A percentile compares a stretch with the other conserved stretches of the same genome.
Conservation (phyloP, 345 rosid species). For the Populus davidiana region DNA sequence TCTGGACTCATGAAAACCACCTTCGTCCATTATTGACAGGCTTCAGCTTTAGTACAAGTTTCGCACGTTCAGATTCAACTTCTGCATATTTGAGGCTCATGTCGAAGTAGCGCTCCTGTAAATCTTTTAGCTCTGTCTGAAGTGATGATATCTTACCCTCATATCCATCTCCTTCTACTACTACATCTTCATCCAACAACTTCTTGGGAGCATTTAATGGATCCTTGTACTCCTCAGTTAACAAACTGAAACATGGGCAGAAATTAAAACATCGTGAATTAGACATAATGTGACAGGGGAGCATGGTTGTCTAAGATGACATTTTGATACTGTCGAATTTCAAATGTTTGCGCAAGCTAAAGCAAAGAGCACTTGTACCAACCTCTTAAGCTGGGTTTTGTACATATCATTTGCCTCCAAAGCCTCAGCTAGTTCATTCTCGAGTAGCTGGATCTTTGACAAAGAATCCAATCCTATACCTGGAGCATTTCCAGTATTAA, state of each 20-base stretch:
- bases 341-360: neutral
- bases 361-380: neutral
- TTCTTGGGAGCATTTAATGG: constrained; percentile 9
- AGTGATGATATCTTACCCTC: constrained; percentile 16
- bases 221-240: constrained; percentile 19
- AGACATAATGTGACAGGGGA: neutral
- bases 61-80: constrained; percentile 48
- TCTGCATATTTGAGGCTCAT: constrained; percentile 66
- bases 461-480: constrained; percentile 23
- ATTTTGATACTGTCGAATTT: neutral
- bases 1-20: constrained; percentile 20
- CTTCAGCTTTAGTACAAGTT: constrained; percentile 47
- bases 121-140: constrained; percentile 44
- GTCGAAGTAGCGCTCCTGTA: constrained; percentile 46
- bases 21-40: constrained; percentile 24
- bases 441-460: constrained; percentile 45
- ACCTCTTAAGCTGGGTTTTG: constrained; percentile 56
- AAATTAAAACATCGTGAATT: neutral
- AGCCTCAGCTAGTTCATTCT: constrained; percentile 53
- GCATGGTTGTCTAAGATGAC: neutral
- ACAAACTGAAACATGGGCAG: constrained; percentile 27
- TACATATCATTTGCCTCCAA: constrained; percentile 54
- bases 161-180: constrained; percentile 1
- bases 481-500: constrained; percentile 15
- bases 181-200: constrained; percentile 12